phyloP scores from a whole-genome alignment of 2,329 filamentous ascomycete genomes.

The Cordyceps tenuipes region DNA sequence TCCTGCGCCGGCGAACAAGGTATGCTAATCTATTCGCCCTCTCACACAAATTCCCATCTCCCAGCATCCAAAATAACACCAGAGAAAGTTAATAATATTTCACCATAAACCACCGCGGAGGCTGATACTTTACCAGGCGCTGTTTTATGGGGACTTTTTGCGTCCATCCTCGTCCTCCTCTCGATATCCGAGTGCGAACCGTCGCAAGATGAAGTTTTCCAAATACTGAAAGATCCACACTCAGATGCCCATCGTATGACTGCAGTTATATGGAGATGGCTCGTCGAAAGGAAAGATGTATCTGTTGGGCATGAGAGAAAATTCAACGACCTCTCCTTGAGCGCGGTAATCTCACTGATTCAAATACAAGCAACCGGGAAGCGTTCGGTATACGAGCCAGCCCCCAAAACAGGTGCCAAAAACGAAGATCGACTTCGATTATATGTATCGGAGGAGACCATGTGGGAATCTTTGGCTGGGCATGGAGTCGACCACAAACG shows the following conservation, averaged over 20 bases:
- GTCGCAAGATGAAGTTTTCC: slow-evolving; percentile 15
- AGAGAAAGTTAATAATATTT: too few species aligned
- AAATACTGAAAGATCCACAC: slow-evolving; percentile 11
- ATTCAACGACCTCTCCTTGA: slow-evolving; percentile 32
- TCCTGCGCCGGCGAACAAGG: slow-evolving; percentile 31
- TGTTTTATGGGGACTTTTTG: slow-evolving; percentile 23
- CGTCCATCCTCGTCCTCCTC: slow-evolving; percentile 21
- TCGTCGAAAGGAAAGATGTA: slow-evolving; percentile 27
- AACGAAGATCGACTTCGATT: slow-evolving; percentile 23
- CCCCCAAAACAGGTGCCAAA: neutral
- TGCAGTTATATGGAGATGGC: slow-evolving; percentile 29
- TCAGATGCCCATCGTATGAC: slow-evolving; percentile 19
- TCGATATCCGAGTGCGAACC: neutral
- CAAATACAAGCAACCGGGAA: neutral
- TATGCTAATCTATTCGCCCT: slow-evolving; percentile 15
- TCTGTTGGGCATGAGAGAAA: slow-evolving; percentile 25
- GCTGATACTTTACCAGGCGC: slow-evolving; percentile 20
- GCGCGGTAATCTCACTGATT: slow-evolving; percentile 21
- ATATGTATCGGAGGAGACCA: slow-evolving; percentile 44
- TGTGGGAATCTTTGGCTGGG: slow-evolving; percentile 53
- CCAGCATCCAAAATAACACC: neutral
- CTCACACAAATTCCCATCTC: neutral
- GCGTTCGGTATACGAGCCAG: too few species aligned
- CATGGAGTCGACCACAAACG: slow-evolving; percentile 52
- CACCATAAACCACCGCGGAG: neutral